Evolutionary conservation across 495 filamentous ascomycete species (phyloP), one percentile per base, ranked within the genome.

Genomic region (Penicillium ochrochloron): DNA sequence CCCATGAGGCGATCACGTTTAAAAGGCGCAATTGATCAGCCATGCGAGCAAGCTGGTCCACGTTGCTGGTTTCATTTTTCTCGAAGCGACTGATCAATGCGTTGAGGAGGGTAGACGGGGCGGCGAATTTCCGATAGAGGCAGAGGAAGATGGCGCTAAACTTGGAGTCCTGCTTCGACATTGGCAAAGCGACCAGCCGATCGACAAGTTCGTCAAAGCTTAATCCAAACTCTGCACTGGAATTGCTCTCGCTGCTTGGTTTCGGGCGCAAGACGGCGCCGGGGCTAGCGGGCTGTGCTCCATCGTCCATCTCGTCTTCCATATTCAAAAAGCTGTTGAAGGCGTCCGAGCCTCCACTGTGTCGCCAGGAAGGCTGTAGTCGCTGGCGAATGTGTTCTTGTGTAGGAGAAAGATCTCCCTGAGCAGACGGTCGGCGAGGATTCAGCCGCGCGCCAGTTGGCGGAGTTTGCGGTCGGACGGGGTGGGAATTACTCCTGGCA

Each of bases 101-200:
- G 41, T 84, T 83, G 41, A 98, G 83, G 3, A 99, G 83, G 42
- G 89, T 83, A 15, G 82, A 81, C 0, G 95, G 95, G 5, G 94
- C 84, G 5, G 93, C 90, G 63, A 99, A 97, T 76, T 94, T 96
- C 57, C 95, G 90, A 73, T 97, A 97, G n/a, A 98, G 83, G 62
- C 93, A 96, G 21, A 98, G 80, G 70, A 98, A 98, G 10, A 94
- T 89, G 31, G 89, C 85, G 19, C 83, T 82, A 74, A 97, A 98
- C 73, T 96, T 97, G 21, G 84, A 82, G 73, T 97, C 95, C 7
- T 88, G 81, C 73, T 92, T 94, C 37, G 92, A 92, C 82, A 94
- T 89, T 39, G 91, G 90, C 60, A 89, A 85, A 0, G 88, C 84
- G 31, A 97, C 80, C 34, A 99, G 82, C 48, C 92, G 89, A 73